These are phyloP conservation scores for Pleurotus eryngii DNA, from an alignment of 768 basidiomycete species.

Conservation along the genomic window DNA sequence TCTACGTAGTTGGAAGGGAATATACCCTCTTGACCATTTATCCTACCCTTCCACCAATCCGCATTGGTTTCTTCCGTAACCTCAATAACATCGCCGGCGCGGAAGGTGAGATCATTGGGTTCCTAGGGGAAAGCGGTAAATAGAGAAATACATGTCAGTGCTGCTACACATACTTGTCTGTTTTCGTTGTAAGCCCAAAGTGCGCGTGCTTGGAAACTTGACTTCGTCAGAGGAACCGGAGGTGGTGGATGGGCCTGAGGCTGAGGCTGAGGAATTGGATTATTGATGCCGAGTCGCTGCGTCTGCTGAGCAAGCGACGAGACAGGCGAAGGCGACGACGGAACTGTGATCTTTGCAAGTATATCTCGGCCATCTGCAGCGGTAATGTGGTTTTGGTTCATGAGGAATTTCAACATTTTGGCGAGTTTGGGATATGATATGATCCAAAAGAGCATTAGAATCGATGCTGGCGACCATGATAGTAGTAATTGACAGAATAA, in stretches of 20 bases:
- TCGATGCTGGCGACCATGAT: constrained; percentile 3
- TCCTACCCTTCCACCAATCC: constrained; percentile 86
- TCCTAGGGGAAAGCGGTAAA: constrained; percentile 40
- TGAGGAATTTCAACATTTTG: constrained; percentile 53
- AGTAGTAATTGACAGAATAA: neutral
- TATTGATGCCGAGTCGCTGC: constrained; percentile 8
- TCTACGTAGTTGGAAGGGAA: constrained; percentile 78
- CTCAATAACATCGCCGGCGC: constrained; percentile 69
- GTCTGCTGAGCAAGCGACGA: constrained; percentile 10
- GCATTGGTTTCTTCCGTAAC: constrained; percentile 67
- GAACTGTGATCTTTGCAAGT: constrained; percentile 38
- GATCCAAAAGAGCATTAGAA: constrained; percentile 40
- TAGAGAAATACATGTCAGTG: neutral
- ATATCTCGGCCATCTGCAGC: constrained; percentile 42
- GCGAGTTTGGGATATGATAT: constrained; percentile 53
- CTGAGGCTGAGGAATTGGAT: constrained; percentile 5
- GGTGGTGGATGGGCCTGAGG: constrained; percentile 11
- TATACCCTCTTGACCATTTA: constrained; percentile 52
- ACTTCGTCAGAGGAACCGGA: constrained; percentile 17
- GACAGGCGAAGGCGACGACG: constrained; percentile 8
- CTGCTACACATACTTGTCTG: constrained; percentile 34
- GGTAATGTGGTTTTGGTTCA: constrained; percentile 45
- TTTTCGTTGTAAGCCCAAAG: constrained; percentile 66
- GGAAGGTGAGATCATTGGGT: constrained; percentile 71
- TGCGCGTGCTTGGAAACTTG: constrained; percentile 45